Conservation (phyloP, 1,284 basidiomycete species). For the Peniophora sp. region DNA sequence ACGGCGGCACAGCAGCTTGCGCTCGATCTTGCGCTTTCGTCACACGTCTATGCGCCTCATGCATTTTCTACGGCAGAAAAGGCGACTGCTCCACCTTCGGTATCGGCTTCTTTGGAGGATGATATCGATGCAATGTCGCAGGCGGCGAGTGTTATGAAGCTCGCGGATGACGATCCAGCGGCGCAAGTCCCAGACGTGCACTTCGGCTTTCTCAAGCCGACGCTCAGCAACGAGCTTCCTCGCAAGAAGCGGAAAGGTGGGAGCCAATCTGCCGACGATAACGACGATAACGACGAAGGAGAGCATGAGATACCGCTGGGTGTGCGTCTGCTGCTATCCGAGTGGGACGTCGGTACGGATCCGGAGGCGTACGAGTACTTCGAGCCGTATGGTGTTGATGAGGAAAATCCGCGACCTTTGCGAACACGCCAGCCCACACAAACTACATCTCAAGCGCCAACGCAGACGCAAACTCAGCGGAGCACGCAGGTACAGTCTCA, state of each 20-base stretch:
- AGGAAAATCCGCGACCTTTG: background rate
- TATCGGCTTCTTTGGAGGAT: slow-evolving; percentile 17
- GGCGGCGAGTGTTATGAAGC: slow-evolving; percentile 44
- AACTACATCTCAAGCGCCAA: background rate
- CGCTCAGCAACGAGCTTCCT: slow-evolving; percentile 24
- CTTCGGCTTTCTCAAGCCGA: slow-evolving; percentile 56
- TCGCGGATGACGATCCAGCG: slow-evolving; percentile 41
- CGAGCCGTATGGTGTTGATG: slow-evolving; percentile 43
- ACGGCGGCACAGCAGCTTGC: slow-evolving; percentile 53
- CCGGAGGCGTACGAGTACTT: slow-evolving; percentile 41
- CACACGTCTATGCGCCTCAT: slow-evolving; percentile 44
- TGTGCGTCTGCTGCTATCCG: slow-evolving; percentile 53
- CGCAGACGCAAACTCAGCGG: slow-evolving; percentile 13
- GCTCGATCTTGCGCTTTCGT: slow-evolving; percentile 54
- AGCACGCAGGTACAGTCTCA: background rate
- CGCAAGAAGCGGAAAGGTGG: slow-evolving; percentile 9
- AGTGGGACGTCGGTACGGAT: slow-evolving; percentile 54
- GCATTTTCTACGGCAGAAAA: slow-evolving; percentile 20
- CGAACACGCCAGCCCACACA: background rate
- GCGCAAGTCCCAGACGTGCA: slow-evolving; percentile 23
- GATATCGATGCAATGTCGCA: slow-evolving; percentile 39
- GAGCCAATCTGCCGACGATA: background rate
- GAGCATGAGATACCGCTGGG: slow-evolving; percentile 33
- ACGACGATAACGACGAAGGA: too few relatives aligned
- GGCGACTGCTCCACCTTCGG: slow-evolving; percentile 6